Evolutionary conservation across 2,329 filamentous ascomycete species (phyloP).

Genomic region (Harringtonia lauricola): DNA sequence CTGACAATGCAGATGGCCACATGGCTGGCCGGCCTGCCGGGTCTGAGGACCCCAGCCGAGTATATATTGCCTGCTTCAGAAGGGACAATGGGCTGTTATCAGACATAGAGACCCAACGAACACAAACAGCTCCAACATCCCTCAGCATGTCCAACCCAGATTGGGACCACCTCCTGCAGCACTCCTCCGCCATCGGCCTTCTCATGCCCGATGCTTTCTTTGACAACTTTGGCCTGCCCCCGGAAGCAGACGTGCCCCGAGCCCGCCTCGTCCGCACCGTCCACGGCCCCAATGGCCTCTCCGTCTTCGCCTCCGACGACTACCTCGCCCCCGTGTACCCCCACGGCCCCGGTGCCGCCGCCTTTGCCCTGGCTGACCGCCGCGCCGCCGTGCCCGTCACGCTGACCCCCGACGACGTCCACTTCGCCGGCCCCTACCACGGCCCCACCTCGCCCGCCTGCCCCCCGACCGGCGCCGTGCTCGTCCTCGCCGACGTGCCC

Average conservation of each 20-base stretch:
- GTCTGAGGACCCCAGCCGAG: too few relatives aligned
- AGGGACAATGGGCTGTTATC: too few relatives aligned
- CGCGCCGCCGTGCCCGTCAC: conserved; percentile 19
- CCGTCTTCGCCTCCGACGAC: conserved; percentile 20
- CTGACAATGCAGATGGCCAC: too few relatives aligned
- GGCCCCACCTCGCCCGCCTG: conserved; percentile 20
- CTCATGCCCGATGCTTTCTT: conserved; percentile 16
- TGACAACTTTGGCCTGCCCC: conserved; percentile 10
- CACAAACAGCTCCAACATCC: too few relatives aligned
- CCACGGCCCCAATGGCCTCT: conserved; percentile 18
- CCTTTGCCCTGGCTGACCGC: conserved; percentile 21
- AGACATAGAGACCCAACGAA: too few relatives aligned
- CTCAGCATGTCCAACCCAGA: too few relatives aligned
- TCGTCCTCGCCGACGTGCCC: conserved; percentile 21
- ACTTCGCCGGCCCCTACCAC: conserved; percentile 7
- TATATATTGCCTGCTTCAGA: too few relatives aligned
- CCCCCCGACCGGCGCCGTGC: conserved; percentile 22
- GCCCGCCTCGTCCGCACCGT: conserved; percentile 11
- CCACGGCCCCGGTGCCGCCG: conserved; percentile 19
- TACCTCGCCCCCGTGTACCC: conserved; percentile 16
- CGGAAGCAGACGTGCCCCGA: background rate
- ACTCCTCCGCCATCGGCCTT: conserved; percentile 17
- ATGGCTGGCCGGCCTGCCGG: too few relatives aligned
- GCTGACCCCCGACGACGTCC: conserved; percentile 12
- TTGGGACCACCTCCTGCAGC: conserved; percentile 16